Conservation (phyloP, 2,329 filamentous ascomycete species). For the Fusarium musae region DNA sequence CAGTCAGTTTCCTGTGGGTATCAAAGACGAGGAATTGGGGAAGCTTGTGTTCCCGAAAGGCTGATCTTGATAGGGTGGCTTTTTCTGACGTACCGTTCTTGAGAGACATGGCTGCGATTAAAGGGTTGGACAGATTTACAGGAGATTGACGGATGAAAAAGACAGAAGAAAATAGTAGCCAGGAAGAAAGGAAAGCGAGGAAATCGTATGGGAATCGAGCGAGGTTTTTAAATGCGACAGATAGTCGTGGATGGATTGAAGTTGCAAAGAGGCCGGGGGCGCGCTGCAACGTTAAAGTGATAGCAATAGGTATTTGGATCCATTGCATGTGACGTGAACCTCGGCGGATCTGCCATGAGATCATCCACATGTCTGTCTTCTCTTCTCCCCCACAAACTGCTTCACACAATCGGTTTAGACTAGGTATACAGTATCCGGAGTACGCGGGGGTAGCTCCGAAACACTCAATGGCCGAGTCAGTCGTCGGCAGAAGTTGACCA, state of each 20-base stretch:
- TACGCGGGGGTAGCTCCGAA: conserved; percentile 9
- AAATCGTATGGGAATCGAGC: conserved; percentile 31
- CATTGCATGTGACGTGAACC: conserved; percentile 32
- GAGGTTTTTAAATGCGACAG: conserved; percentile 38
- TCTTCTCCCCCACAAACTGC: conserved; percentile 21
- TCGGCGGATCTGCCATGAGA: conserved; percentile 30
- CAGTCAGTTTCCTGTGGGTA: conserved; percentile 4
- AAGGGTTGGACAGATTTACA: neutral
- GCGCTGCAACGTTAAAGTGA: neutral
- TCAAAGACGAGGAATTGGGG: neutral
- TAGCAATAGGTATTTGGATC: no score
- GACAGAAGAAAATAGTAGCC: neutral
- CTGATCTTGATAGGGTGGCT: neutral
- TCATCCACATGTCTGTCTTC: conserved; percentile 26
- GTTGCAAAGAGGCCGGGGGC: conserved; percentile 13
- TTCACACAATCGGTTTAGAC: conserved; percentile 2
- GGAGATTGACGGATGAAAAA: neutral
- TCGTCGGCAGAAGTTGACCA: conserved; percentile 20
- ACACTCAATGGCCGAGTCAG: conserved; percentile 26
- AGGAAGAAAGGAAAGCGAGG: neutral
- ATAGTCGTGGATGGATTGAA: conserved; percentile 12
- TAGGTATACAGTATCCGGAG: no score
- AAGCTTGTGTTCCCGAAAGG: neutral
- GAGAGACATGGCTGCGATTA: conserved; percentile 71
- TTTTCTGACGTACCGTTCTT: conserved; percentile 69